Conservation (phyloP, 2,329 filamentous ascomycete species). For the Diaporthe citrichinensis region DNA sequence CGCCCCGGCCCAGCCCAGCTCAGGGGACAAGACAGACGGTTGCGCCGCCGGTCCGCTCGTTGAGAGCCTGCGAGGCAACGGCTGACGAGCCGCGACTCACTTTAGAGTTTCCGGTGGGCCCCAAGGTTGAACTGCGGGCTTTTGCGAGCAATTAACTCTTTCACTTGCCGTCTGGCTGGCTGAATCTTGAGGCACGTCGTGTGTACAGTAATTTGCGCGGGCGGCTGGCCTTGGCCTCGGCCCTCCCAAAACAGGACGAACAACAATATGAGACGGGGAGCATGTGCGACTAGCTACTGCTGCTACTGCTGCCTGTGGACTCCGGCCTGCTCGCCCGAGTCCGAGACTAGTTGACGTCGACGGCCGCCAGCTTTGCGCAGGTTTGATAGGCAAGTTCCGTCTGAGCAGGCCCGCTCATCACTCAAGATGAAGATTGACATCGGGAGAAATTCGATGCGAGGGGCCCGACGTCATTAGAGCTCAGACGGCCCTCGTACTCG, state of each 20-base stretch:
- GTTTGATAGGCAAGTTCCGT: slow-evolving; percentile 24
- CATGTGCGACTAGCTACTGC: neutral
- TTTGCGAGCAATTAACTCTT: neutral
- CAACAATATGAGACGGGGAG: slow-evolving; percentile 3
- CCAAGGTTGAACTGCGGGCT: slow-evolving; percentile 21
- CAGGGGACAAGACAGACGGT: neutral
- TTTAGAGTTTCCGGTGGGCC: slow-evolving; percentile 29
- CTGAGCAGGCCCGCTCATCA: neutral
- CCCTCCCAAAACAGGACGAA: slow-evolving; percentile 12
- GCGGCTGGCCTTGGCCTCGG: neutral
- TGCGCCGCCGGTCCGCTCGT: slow-evolving; percentile 16
- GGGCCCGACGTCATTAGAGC: slow-evolving; percentile 9
- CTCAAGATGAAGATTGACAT: slow-evolving; percentile 30
- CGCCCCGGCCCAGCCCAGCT: neutral
- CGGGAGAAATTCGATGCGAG: slow-evolving; percentile 32
- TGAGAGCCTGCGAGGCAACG: neutral
- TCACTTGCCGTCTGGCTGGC: slow-evolving; percentile 1
- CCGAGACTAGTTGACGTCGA: neutral
- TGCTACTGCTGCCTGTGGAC: neutral
- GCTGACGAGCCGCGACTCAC: slow-evolving; percentile 23
- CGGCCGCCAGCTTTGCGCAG: neutral
- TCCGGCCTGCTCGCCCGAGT: neutral
- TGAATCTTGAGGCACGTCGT: slow-evolving; percentile 3
- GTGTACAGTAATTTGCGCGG: slow-evolving; percentile 5
- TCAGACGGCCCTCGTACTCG: neutral